These are phyloP conservation scores for Termitomyces sp. DNA, from an alignment of 768 basidiomycete species.

Conservation along the genomic window DNA sequence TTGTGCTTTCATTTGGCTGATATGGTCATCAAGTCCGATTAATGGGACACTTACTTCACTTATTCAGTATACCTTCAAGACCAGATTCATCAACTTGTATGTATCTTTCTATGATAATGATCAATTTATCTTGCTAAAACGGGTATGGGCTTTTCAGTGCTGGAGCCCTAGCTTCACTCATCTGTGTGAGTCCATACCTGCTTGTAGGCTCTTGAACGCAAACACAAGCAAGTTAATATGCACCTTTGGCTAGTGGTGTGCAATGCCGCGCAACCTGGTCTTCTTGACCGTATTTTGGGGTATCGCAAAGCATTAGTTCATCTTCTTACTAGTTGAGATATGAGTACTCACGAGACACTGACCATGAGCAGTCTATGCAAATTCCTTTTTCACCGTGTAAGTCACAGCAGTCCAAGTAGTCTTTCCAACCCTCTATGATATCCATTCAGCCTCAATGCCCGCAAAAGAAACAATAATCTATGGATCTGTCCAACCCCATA, in stretches of 20 bases:
- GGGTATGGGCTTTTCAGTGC: not conserved
- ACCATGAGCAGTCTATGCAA: not conserved
- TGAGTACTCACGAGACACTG: no score
- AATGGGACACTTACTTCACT: not conserved
- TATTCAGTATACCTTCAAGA: not conserved
- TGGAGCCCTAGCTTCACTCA: not conserved
- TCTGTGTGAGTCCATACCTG: not conserved
- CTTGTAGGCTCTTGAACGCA: not conserved
- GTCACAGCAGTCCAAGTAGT: no score
- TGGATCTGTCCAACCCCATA: not conserved
- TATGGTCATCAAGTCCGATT: not conserved
- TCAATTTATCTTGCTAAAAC: not conserved
- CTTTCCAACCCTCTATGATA: not conserved
- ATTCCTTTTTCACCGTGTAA: not conserved
- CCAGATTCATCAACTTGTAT: not conserved
- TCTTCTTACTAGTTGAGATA: no score
- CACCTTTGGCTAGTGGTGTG: not conserved
- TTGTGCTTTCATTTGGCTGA: not conserved
- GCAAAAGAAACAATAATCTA: not conserved
- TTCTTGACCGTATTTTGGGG: not conserved
- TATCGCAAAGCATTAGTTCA: not conserved
- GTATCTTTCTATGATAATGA: not conserved
- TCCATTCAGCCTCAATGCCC: not conserved
- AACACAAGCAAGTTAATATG: not conserved
- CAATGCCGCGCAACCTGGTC: not conserved